Conservation (phyloP, 352 stramenopile genomes). For the Globisporangium takayamanum region DNA sequence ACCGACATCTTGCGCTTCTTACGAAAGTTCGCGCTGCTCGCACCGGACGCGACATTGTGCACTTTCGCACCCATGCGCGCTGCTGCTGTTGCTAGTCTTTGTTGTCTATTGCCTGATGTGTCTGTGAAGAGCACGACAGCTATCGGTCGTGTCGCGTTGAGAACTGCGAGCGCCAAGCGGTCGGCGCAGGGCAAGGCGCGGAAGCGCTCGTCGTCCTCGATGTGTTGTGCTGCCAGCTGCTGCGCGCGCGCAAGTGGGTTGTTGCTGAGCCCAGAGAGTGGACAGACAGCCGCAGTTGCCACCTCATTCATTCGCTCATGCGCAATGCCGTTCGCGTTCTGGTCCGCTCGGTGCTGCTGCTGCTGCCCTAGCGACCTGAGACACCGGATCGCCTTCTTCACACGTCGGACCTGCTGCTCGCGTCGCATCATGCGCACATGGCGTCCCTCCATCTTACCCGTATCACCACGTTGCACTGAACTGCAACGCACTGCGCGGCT, state of each 20-base stretch:
- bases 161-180: background rate
- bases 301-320: too few relatives aligned
- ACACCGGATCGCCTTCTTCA: background rate
- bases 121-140: background rate
- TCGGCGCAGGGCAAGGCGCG: background rate
- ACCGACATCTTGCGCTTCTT: constrained; percentile 15
- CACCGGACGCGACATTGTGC: constrained; percentile 7
- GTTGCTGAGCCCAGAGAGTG: too few relatives aligned
- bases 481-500: too few relatives aligned
- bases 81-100: background rate
- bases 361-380: background rate
- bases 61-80: constrained; percentile 11
- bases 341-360: background rate
- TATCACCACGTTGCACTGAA: too few relatives aligned
- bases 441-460: too few relatives aligned
- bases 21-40: constrained; percentile 1
- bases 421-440: too few relatives aligned
- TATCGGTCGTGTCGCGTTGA: background rate
- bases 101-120: background rate
- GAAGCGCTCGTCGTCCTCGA: background rate
- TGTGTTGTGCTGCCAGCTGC: background rate
- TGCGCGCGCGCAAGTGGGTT: too few relatives aligned
- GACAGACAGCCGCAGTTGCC: too few relatives aligned
- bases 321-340: too few relatives aligned
- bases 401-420: too few relatives aligned